Conservation (phyloP, 768 basidiomycete genomes). For the Mrakia blollopis region DNA sequence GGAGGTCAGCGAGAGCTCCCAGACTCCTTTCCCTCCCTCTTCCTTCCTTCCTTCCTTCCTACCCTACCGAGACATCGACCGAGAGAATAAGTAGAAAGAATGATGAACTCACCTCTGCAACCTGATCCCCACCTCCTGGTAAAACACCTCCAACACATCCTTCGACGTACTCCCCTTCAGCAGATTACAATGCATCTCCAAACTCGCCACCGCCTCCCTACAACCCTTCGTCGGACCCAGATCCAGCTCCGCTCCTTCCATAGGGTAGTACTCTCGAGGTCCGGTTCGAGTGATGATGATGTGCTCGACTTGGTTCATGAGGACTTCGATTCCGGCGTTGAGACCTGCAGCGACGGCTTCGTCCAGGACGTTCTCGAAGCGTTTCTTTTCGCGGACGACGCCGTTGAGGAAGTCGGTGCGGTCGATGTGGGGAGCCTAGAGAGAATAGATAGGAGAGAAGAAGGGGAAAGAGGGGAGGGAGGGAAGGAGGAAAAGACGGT, state of each 20-base stretch:
- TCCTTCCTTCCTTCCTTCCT: too few relatives aligned
- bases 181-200: slow-evolving; percentile 85
- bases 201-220: slow-evolving; percentile 77
- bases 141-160: slow-evolving; percentile 95
- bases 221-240: slow-evolving; percentile 83
- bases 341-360: slow-evolving; percentile 88
- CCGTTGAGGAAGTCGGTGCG: slow-evolving; percentile 86
- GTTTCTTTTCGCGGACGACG: slow-evolving; percentile 93
- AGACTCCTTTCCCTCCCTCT: too few relatives aligned
- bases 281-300: slow-evolving; percentile 76
- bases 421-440: slow-evolving; percentile 76
- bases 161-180: slow-evolving; percentile 89
- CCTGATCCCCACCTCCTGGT: slow-evolving; percentile 92
- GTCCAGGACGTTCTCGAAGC: slow-evolving; percentile 85
- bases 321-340: slow-evolving; percentile 89
- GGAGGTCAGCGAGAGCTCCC: neutral
- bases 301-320: slow-evolving; percentile 97
- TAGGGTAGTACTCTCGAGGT: slow-evolving; percentile 84
- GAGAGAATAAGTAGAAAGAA: neutral
- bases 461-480: neutral
- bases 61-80: neutral
- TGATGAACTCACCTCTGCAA: slow-evolving; percentile 61
- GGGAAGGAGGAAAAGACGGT: neutral
- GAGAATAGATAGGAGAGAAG: neutral
- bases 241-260: slow-evolving; percentile 70